A percentile compares a stretch with the other conserved stretches of the same genome.
phyloP scores from a whole-genome alignment of 352 stramenopile genomes.

The Stramenopiles sp. region DNA sequence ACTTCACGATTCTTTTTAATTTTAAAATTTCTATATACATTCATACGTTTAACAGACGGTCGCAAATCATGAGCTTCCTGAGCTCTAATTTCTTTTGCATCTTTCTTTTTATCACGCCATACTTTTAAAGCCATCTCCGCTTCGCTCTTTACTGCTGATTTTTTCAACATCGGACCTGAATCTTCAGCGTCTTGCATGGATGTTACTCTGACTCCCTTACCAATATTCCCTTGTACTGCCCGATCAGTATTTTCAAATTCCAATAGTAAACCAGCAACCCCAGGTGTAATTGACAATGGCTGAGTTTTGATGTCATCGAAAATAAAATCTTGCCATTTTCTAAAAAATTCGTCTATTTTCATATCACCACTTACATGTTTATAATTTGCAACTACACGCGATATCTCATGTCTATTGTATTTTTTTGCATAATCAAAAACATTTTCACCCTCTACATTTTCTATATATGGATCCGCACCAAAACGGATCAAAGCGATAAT shows the following conservation, averaged over 20 bases:
- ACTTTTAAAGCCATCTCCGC: not conserved
- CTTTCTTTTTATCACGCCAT: not conserved
- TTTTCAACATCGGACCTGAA: not conserved
- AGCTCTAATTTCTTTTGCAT: not conserved
- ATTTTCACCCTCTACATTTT: constrained; percentile 1
- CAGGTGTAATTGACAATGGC: not conserved
- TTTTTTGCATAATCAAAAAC: not conserved
- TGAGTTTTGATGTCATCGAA: not conserved
- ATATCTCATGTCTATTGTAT: not conserved
- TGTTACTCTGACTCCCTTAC: not conserved
- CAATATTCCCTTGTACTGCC: not conserved
- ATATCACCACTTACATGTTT: not conserved
- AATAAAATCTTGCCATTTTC: not conserved
- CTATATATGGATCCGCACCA: not conserved
- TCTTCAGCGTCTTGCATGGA: not conserved
- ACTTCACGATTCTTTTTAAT: not conserved
- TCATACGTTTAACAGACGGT: not conserved
- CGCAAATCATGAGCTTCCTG: not conserved
- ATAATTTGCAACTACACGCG: not conserved
- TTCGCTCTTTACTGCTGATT: not conserved
- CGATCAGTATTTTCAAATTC: not conserved
- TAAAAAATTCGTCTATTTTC: not conserved
- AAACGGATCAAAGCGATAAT: not conserved
- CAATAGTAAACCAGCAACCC: not conserved
- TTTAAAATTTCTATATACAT: not conserved